These are phyloP conservation scores for Cyclaneusma minus DNA, from an alignment of 2,329 filamentous ascomycete genomes.

Conservation along the genomic window DNA sequence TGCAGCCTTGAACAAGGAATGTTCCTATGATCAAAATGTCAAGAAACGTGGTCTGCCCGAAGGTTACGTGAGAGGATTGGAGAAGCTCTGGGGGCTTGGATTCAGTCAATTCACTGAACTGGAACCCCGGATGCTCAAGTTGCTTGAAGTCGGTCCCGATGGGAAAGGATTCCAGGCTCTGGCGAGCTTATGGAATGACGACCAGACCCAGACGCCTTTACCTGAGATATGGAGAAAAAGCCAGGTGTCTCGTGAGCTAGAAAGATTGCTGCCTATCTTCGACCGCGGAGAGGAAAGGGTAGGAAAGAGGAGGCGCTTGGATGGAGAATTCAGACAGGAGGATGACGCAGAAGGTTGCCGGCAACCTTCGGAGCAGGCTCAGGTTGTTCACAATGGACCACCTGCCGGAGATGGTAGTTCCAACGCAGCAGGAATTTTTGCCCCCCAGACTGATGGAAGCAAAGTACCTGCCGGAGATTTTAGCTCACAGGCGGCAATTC, in stretches of 20 bases:
- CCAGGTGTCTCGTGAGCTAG: conserved; percentile 15
- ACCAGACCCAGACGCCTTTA: conserved; percentile 12
- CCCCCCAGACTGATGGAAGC: no score
- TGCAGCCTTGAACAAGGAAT: conserved; percentile 30
- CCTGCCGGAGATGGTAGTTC: no score
- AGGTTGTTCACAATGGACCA: no score
- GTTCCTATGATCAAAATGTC: conserved; percentile 53
- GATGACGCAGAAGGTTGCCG: no score
- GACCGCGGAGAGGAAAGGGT: conserved; percentile 10
- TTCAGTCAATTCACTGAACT: conserved; percentile 32
- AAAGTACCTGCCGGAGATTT: no score
- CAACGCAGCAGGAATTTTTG: no score
- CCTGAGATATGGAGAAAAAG: conserved; percentile 18
- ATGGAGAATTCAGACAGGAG: conserved; percentile 8
- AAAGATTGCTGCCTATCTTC: conserved; percentile 14
- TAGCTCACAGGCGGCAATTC: no score
- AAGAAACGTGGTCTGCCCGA: conserved; percentile 68
- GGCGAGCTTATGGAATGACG: conserved; percentile 14
- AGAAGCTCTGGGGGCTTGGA: conserved; percentile 39
- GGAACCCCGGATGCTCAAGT: conserved; percentile 29
- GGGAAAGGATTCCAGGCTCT: conserved; percentile 19
- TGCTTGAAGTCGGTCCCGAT: conserved; percentile 27
- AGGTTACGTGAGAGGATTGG: conserved; percentile 63
- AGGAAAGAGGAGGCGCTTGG: conserved; percentile 12
- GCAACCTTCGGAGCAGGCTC: no score